These are phyloP conservation scores for Carex sylvatica DNA, from an alignment of 202 grass and related monocot species.

Conservation along the genomic window DNA sequence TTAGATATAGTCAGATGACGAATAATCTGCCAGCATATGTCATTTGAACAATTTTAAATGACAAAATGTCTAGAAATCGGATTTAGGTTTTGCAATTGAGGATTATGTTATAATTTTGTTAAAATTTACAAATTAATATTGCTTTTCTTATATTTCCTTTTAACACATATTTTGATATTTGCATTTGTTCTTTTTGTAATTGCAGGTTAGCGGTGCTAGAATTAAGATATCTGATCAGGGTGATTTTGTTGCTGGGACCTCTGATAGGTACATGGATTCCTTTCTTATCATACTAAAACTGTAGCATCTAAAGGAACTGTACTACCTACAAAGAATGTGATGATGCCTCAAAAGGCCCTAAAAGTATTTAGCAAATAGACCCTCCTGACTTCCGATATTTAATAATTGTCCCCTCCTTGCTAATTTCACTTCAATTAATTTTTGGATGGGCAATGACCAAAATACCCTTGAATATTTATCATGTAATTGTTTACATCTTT, in stretches of 20 bases:
- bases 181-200: not conserved
- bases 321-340: not conserved
- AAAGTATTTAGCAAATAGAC: not conserved
- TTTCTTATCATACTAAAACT: not conserved
- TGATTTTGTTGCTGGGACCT: conserved; percentile 80
- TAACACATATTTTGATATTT: conserved; percentile 14
- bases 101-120: not conserved
- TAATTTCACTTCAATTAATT: not conserved
- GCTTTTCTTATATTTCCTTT: not conserved
- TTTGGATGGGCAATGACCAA: not conserved
- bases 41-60: conserved; percentile 2
- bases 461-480: not conserved
- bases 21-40: not conserved
- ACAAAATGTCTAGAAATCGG: not conserved
- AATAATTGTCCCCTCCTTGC: not conserved
- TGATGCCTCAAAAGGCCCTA: not conserved
- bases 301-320: not conserved
- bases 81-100: not conserved
- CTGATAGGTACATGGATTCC: conserved; percentile 46
- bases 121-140: not conserved
- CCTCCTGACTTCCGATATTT: not conserved
- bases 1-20: conserved; percentile 16
- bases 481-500: not conserved
- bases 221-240: conserved; percentile 99
- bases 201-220: conserved; percentile 90